These are phyloP conservation scores for Waitea zeae DNA, from an alignment of 1,284 basidiomycete species.

Conservation along the genomic window DNA sequence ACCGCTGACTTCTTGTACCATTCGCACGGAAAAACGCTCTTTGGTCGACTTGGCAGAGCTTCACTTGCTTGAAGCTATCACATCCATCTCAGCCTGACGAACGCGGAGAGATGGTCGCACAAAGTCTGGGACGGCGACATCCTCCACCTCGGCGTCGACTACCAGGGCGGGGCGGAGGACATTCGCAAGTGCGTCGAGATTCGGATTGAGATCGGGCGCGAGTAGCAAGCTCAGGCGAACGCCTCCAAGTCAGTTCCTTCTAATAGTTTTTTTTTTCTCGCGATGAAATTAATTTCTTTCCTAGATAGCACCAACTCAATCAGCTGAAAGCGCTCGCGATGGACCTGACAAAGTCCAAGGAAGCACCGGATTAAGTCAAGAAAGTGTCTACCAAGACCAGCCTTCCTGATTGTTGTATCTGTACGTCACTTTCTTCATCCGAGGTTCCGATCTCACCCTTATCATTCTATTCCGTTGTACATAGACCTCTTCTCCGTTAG, in stretches of 20 bases:
- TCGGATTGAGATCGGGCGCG: conserved; percentile 76
- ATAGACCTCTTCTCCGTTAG: conserved; percentile 81
- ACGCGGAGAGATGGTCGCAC: conserved; percentile 63
- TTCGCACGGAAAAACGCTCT: too few relatives aligned
- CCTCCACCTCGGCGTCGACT: conserved; percentile 92
- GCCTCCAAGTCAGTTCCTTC: conserved; percentile 75
- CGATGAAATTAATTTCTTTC: conserved; percentile 3
- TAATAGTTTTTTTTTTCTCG: too few relatives aligned
- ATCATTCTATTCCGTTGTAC: background rate
- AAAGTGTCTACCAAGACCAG: conserved; percentile 24
- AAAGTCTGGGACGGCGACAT: conserved; percentile 90
- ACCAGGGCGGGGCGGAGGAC: conserved; percentile 94
- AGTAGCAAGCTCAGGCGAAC: conserved; percentile 82
- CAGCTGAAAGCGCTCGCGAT: conserved; percentile 63
- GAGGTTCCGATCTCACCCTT: too few relatives aligned
- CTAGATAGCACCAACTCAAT: conserved; percentile 52
- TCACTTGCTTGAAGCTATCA: too few relatives aligned
- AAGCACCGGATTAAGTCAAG: conserved; percentile 12
- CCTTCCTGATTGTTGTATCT: conserved; percentile 90
- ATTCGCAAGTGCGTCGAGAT: conserved; percentile 98
- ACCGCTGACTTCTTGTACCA: too few relatives aligned
- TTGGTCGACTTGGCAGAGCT: too few relatives aligned
- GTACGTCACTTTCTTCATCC: conserved; percentile 35
- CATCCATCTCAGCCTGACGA: conserved; percentile 73
- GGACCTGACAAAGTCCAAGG: conserved; percentile 11